Conservation (phyloP, 345 rosid species). For the Microcos paniculata region DNA sequence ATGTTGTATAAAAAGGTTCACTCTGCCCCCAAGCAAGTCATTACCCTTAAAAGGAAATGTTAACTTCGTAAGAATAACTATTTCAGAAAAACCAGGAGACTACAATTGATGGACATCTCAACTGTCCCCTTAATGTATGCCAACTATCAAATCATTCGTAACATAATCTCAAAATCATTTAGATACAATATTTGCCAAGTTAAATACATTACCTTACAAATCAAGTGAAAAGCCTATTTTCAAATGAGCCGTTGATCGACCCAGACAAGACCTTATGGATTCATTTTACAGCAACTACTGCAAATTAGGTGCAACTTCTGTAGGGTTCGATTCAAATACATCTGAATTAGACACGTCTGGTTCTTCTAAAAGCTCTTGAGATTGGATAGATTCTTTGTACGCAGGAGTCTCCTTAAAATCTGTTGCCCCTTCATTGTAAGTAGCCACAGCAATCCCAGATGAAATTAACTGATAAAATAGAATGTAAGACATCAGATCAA, state of each 20-base stretch:
- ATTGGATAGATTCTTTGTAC: slow-evolving; percentile 70
- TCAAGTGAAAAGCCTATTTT: slow-evolving; percentile 8
- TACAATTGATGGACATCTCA: background rate
- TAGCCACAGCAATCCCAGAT: slow-evolving; percentile 77
- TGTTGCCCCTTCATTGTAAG: slow-evolving; percentile 90
- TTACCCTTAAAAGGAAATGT: background rate
- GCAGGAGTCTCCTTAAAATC: slow-evolving; percentile 90
- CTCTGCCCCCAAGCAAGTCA: background rate
- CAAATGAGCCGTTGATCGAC: background rate
- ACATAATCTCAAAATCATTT: slow-evolving; percentile 14
- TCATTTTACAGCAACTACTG: slow-evolving; percentile 40
- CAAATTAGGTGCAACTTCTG: slow-evolving; percentile 92
- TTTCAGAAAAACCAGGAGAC: background rate
- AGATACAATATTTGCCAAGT: slow-evolving; percentile 3
- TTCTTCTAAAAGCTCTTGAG: slow-evolving; percentile 73
- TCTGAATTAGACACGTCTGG: slow-evolving; percentile 69
- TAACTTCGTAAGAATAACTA: background rate
- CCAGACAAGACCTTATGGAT: slow-evolving; percentile 3
- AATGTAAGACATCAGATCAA: background rate
- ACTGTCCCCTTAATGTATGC: background rate
- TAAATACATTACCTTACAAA: slow-evolving; percentile 22
- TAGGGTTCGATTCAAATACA: slow-evolving; percentile 94
- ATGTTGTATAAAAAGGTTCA: background rate
- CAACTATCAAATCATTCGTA: background rate
- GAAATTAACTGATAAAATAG: slow-evolving; percentile 56